A percentile compares a stretch with the other conserved stretches of the same genome.
phyloP scores from a whole-genome alignment of 1,284 basidiomycete species.

The Pisolithus thermaeus region DNA sequence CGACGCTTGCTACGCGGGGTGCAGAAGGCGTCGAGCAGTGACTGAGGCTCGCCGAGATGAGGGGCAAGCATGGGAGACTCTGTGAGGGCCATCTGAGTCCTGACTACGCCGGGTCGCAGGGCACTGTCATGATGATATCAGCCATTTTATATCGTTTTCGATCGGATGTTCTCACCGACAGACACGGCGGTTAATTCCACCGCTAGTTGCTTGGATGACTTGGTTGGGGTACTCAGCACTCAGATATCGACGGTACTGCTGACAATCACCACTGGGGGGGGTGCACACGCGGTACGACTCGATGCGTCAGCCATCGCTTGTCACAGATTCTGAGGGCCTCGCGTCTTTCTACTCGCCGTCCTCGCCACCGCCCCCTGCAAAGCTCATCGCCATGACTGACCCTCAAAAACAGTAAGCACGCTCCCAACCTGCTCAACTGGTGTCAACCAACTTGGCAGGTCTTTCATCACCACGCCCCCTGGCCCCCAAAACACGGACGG shows the following conservation, averaged over 20 bases:
- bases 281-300: no score
- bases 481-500: neutral
- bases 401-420: neutral
- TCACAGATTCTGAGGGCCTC: no score
- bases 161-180: neutral
- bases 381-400: no score
- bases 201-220: no score
- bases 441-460: neutral
- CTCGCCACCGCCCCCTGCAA: no score
- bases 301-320: no score
- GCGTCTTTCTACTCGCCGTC: no score
- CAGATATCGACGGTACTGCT: no score
- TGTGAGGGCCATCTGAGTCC: constrained; percentile 25
- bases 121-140: neutral
- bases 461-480: neutral
- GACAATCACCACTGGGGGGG: no score
- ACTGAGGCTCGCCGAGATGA: constrained; percentile 12
- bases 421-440: neutral
- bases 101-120: neutral
- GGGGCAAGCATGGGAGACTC: constrained; percentile 19
- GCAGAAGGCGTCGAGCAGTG: constrained; percentile 32
- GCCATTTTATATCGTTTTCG: neutral
- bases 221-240: no score
- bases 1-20: constrained; percentile 24
- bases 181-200: no score